phyloP scores from a whole-genome alignment of 805 yeast genomes.

The Candida adriatica region DNA sequence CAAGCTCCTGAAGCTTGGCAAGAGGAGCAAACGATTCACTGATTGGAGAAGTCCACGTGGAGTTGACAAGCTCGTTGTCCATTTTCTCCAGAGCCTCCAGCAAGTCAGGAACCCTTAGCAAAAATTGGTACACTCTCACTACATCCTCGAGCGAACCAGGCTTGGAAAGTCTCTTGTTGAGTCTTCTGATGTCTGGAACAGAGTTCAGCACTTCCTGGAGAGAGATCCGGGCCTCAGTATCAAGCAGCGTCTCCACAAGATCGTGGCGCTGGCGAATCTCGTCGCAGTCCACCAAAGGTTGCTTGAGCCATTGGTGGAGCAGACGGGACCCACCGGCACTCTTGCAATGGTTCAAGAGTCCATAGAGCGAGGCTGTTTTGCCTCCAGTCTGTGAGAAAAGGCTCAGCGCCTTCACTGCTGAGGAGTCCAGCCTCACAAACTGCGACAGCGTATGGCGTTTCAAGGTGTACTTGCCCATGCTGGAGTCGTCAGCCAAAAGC shows the following conservation, averaged over 20 bases:
- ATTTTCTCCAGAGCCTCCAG: conserved; percentile 43
- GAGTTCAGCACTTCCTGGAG: conserved; percentile 58
- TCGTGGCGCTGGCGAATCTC: conserved; percentile 63
- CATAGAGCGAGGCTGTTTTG: conserved; percentile 61
- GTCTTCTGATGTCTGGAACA: conserved; percentile 78
- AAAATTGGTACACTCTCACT: conserved; percentile 78
- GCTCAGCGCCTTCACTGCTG: conserved; percentile 84
- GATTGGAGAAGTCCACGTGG: conserved; percentile 56
- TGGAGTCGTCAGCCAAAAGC: conserved; percentile 48
- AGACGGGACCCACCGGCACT: conserved; percentile 85
- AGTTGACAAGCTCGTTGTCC: conserved; percentile 33
- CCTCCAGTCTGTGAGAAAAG: conserved; percentile 43
- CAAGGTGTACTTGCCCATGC: conserved; percentile 48
- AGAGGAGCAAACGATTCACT: conserved; percentile 43
- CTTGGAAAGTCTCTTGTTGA: conserved; percentile 58
- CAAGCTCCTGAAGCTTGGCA: conserved; percentile 69
- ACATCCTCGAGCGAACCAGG: conserved; percentile 67
- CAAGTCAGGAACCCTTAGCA: conserved; percentile 63
- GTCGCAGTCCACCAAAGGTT: conserved; percentile 67
- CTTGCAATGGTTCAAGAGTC: conserved; percentile 81
- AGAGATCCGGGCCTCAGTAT: conserved; percentile 56
- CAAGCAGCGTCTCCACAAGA: conserved; percentile 70
- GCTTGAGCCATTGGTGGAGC: conserved; percentile 91
- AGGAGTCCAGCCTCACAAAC: conserved; percentile 84
- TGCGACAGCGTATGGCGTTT: conserved; percentile 66